A percentile compares a stretch with the other conserved stretches of the same genome.
phyloP scores from a whole-genome alignment of 1,284 basidiomycete species.

The Pterula multifida region DNA sequence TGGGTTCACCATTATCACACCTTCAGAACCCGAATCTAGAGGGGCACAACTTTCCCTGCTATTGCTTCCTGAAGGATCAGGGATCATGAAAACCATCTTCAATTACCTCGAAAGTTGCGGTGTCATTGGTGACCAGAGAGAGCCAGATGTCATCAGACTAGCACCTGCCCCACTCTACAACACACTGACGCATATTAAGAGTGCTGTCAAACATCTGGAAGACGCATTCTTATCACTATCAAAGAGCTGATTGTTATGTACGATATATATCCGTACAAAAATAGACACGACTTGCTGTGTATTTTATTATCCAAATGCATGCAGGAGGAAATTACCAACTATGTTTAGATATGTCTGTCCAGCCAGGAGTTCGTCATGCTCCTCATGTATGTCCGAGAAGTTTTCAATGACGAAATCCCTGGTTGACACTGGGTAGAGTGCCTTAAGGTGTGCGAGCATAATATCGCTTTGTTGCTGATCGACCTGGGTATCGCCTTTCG shows the following conservation, averaged over 20 bases:
- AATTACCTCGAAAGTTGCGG: slow-evolving; percentile 52
- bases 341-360: background rate
- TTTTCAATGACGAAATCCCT: background rate
- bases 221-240: slow-evolving; percentile 28
- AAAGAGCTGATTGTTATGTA: slow-evolving; percentile 1
- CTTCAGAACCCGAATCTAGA: slow-evolving; percentile 47
- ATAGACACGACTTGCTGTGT: background rate
- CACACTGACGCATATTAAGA: slow-evolving; percentile 64
- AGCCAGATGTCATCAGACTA: slow-evolving; percentile 83
- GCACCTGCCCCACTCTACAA: slow-evolving; percentile 82
- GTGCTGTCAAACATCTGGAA: slow-evolving; percentile 53
- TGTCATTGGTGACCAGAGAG: slow-evolving; percentile 81
- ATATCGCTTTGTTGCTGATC: slow-evolving; percentile 47
- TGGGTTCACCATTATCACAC: slow-evolving; percentile 85
- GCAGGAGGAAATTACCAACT: background rate
- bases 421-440: slow-evolving; percentile 17
- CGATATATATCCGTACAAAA: background rate
- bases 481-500: slow-evolving; percentile 55
- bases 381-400: background rate
- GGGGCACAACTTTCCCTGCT: slow-evolving; percentile 82
- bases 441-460: slow-evolving; percentile 42
- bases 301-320: background rate
- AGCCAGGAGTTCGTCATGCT: background rate
- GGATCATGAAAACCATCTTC: slow-evolving; percentile 64
- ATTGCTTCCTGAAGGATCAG: slow-evolving; percentile 52